These are phyloP conservation scores for Fragaria vesca DNA, from an alignment of 306 rosid species.

Conservation along the genomic window DNA sequence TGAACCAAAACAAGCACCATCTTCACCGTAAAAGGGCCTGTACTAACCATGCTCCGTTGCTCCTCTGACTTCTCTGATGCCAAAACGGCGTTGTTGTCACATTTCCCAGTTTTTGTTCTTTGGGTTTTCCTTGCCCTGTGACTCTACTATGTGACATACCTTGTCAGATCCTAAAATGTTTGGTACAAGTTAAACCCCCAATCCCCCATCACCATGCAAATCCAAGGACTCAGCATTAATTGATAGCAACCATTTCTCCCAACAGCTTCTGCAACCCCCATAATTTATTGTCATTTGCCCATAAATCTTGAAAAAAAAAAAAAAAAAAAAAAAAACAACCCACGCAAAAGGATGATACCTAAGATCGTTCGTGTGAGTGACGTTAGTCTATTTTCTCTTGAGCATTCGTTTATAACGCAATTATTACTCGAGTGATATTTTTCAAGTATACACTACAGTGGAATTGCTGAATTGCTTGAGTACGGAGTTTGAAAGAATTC, in stretches of 20 bases:
- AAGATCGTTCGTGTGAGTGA: no score
- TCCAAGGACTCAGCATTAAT: constrained; percentile 41
- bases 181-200: not conserved
- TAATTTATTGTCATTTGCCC: not conserved
- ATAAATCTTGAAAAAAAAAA: no score
- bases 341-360: no score
- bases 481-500: no score
- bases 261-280: constrained; percentile 33
- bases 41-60: not conserved
- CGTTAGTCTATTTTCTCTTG: no score
- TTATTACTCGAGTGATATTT: no score
- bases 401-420: no score
- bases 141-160: not conserved
- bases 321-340: no score
- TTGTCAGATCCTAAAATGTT: constrained; percentile 33
- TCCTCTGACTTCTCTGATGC: not conserved
- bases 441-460: no score
- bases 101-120: not conserved
- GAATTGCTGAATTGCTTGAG: no score
- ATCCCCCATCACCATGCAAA: not conserved
- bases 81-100: constrained; percentile 32
- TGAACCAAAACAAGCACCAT: not conserved
- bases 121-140: not conserved
- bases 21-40: not conserved
- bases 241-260: constrained; percentile 48